Percentiles rank a stretch among this genome's conserved stretches.
Conservation (phyloP, 495 filamentous ascomycete genomes). For the Xylaria venustula region DNA sequence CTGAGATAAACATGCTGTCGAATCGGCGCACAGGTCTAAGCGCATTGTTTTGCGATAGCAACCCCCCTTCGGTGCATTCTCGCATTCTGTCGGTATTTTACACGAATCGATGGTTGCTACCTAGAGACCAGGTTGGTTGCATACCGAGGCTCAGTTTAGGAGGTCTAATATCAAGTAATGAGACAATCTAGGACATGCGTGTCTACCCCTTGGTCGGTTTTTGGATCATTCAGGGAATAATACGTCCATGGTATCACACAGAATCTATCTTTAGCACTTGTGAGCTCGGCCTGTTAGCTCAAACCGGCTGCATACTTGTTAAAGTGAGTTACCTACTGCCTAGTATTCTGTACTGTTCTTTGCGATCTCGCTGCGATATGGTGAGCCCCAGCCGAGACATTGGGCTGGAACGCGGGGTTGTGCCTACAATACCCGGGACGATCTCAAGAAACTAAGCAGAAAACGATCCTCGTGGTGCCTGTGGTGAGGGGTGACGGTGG, state of each 20-base stretch:
- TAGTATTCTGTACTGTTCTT: background rate
- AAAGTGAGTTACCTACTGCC: background rate
- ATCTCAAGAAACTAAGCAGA: background rate
- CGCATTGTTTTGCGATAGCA: background rate
- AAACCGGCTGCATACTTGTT: too few species aligned
- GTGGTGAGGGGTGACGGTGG: background rate
- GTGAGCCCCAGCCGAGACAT: background rate
- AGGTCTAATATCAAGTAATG: background rate
- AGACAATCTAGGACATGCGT: too few species aligned
- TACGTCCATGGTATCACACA: too few species aligned
- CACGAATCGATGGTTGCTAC: slow-evolving; percentile 2
- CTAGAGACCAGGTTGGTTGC: background rate
- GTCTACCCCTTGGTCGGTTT: too few species aligned
- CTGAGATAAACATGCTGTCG: background rate
- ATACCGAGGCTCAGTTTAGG: background rate
- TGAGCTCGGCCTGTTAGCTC: too few species aligned
- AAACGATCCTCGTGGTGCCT: background rate
- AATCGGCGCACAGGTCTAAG: background rate
- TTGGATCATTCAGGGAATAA: too few species aligned
- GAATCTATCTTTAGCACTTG: too few species aligned
- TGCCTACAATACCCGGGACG: background rate
- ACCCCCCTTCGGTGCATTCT: slow-evolving; percentile 13
- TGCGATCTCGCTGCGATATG: background rate
- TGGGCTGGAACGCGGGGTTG: background rate
- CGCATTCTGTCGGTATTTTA: slow-evolving; percentile 4